phyloP scores from a whole-genome alignment of 1,284 basidiomycete species.

The Dichomitus squalens region DNA sequence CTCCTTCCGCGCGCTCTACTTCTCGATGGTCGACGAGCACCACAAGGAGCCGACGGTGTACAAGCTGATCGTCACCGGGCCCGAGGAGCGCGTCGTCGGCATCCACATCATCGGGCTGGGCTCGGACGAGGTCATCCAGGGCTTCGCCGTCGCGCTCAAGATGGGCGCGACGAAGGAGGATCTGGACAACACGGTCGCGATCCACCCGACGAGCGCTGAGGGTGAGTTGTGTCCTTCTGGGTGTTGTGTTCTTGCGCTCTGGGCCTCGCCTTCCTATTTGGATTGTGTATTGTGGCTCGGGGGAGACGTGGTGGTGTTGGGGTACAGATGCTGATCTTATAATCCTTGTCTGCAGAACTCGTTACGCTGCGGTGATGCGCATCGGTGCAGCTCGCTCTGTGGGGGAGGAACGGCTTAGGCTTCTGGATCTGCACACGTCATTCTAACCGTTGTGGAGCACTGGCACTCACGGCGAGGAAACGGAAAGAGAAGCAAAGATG shows the following conservation, averaged over 20 bases:
- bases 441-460: too few species aligned
- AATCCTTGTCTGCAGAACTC: constrained; percentile 34
- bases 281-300: background rate
- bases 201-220: constrained; percentile 84
- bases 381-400: background rate
- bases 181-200: constrained; percentile 89
- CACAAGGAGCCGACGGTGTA: constrained; percentile 94
- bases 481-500: background rate
- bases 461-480: background rate
- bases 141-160: constrained; percentile 94
- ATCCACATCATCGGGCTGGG: constrained; percentile 92
- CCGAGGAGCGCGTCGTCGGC: constrained; percentile 93
- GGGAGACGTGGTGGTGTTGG: background rate
- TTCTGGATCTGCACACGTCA: too few species aligned
- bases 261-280: too few species aligned
- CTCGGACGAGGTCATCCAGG: constrained; percentile 92
- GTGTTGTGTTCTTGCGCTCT: background rate
- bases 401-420: background rate
- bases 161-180: constrained; percentile 92
- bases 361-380: constrained; percentile 39
- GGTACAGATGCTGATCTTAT: background rate
- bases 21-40: constrained; percentile 82
- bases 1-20: constrained; percentile 84
- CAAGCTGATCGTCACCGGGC: constrained; percentile 87
- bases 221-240: constrained; percentile 40